These are phyloP conservation scores for Lyophyllum semitale DNA, from an alignment of 768 basidiomycete species.

Conservation along the genomic window DNA sequence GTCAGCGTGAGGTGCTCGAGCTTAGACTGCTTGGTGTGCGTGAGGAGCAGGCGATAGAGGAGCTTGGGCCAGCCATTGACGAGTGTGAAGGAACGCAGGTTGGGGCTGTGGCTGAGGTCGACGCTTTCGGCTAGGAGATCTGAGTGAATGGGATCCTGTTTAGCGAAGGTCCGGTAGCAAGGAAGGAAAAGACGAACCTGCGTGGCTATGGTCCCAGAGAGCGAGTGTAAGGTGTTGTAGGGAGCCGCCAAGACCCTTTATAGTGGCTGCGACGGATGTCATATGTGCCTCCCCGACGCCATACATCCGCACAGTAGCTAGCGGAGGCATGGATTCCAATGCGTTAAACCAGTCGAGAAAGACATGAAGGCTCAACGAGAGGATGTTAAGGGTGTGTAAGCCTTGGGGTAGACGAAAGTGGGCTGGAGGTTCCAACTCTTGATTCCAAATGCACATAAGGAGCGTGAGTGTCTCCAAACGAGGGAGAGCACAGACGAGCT, in stretches of 20 bases:
- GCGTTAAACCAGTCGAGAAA: slow-evolving; percentile 15
- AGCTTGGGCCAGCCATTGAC: slow-evolving; percentile 17
- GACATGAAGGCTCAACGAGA: slow-evolving; percentile 2
- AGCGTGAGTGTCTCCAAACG: slow-evolving; percentile 9
- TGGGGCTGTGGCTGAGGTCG: slow-evolving; percentile 11
- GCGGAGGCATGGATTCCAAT: slow-evolving; percentile 3
- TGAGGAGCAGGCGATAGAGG: slow-evolving; percentile 6
- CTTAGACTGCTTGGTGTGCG: slow-evolving; percentile 3
- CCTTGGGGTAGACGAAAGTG: slow-evolving; percentile 3
- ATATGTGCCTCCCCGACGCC: slow-evolving; percentile 11
- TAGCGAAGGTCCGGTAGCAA: neutral
- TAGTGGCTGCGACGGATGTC: slow-evolving; percentile 1
- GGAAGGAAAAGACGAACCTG: slow-evolving; percentile 2
- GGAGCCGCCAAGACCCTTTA: slow-evolving; percentile 7
- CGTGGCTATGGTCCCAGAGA: slow-evolving; percentile 10
- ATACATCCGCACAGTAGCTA: slow-evolving; percentile 11
- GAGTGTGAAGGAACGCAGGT: slow-evolving; percentile 17
- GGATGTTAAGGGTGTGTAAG: slow-evolving; percentile 13
- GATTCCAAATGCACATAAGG: slow-evolving; percentile 10
- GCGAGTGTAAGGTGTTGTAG: slow-evolving; percentile 15
- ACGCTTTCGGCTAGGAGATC: slow-evolving; percentile 8
- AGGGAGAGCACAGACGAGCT: slow-evolving; percentile 12
- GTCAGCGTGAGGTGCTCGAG: slow-evolving; percentile 8
- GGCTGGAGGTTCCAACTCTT: neutral
- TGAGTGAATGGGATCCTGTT: neutral